Base-by-base conservation (phyloP, 192 early-diverging fungal genomes). In the Mortierella antarctica region DNA sequence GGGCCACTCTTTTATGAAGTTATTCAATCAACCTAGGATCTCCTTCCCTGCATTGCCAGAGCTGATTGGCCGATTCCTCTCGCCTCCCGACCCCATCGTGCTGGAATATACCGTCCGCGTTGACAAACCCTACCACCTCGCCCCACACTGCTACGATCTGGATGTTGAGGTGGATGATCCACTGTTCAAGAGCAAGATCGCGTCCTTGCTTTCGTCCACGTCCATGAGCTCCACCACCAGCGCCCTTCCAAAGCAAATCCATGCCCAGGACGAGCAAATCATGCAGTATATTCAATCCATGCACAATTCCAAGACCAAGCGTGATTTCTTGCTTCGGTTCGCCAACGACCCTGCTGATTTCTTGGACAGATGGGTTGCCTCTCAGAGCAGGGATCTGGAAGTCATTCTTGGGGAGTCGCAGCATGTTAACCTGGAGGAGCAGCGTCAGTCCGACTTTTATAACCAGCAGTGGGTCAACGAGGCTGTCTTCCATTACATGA, bases 341-440 rank as follows among this genome's bases (percentile, higher is more conserved):
- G 86, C 95, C 6, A 84, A 91, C 40, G 91, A 96, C 55, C 96
- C 98, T 0, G 91, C 93, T 45, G 93, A 91, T 53, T 98, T 98
- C 82, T 89, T 96, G 61, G 95, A 96, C 68, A 89, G 93, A 57
- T 99, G 96, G 96, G 88, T 97, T 41, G 94, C 92, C 13, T 93
- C 92, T 77, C 98, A 99, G 87, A 93, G 91, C 69, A 87, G 94
- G 57, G 98, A 99, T 85, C 82, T 98, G 65, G 95, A 98, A 84
- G 72, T 87, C 18, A 90, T 96, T 20, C 68, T 96, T 59, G 95
- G 93, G 31, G 95, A 95, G 65, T 88, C 82, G 18, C 66, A 31
- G 31, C 85, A 87, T 52, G 85, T 94, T 44, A 95, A 94, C 74
- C 57, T 87, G 52, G 94, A 95, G 74, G 94, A 96, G 56, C 87